Base-by-base conservation (phyloP, 2,329 filamentous ascomycete genomes). In the Aspergillus melleus region DNA sequence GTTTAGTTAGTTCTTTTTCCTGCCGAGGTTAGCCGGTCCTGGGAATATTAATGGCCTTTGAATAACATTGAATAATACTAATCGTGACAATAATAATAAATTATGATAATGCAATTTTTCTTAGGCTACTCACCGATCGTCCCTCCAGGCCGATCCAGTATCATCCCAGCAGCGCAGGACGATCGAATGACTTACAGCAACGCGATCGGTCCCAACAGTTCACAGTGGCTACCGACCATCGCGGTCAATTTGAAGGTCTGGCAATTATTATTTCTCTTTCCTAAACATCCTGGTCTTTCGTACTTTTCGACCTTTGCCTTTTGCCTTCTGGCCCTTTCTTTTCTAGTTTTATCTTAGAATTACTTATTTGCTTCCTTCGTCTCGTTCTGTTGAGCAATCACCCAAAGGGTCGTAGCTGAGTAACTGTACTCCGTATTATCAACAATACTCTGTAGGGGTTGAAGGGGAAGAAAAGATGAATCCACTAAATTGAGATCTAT, bases 161-260 rank as follows among this genome's bases (percentile, higher is more conserved):
- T 67, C 62, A 67, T 66, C 62, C 61, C 61, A 61, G 64, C 52
- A 59, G 58, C 51, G 56, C 60, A 62, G 55, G 64, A 62, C 65
- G 65, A 66, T 67, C 64, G 53, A 64, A 66, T 66, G 63, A 66
- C 65, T 67, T 66, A 66, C 65, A 67, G 65, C 63, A 61, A 59
- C 39, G 58, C 63, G 63, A 66, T 66, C 64, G 59, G 57, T 61
- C 57, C 59, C 59, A 66, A 64, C 60, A 65, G 55, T 62, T 64
- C 58, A 61, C 54, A 51, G 53, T 62, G 60, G 57, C 54, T 57
- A 57, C 54, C 51, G 51, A 55, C 55, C 54, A 58, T 55, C 54
- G 49, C 57, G 51, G 53, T 54, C 57, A 59, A 54, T 51, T 36
- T 46, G 54, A 56, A 50, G 56, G 36, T 22, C 16, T 42, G 29